Evolutionary conservation across 345 rosid genomes (phyloP).

Genomic region (Schrenkiella parvula): DNA sequence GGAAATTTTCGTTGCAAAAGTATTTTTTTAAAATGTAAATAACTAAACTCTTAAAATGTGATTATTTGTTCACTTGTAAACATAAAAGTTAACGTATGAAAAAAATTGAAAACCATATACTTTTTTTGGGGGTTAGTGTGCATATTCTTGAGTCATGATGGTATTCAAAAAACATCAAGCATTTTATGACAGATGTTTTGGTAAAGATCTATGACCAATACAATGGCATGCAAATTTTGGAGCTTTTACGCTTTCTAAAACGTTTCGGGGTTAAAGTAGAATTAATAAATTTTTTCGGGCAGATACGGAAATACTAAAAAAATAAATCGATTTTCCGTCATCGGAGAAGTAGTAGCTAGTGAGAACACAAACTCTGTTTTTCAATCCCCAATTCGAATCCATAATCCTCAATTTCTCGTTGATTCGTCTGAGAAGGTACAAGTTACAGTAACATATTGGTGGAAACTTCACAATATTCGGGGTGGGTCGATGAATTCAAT

Average conservation of each 20-base stretch:
- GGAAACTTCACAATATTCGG: background rate
- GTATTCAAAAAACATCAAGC: background rate
- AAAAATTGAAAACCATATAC: too few relatives aligned
- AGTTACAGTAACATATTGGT: background rate
- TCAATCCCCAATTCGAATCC: constrained; percentile 12
- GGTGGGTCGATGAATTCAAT: constrained; percentile 30
- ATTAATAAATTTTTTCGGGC: background rate
- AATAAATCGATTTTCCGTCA: constrained; percentile 12
- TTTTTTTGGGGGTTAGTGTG: too few relatives aligned
- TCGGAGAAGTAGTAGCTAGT: constrained; percentile 8
- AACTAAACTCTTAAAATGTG: too few relatives aligned
- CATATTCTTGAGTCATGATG: background rate
- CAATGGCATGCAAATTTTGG: background rate
- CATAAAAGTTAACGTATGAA: too few relatives aligned
- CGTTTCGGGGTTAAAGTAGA: background rate
- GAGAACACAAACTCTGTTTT: constrained; percentile 1
- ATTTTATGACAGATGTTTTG: background rate
- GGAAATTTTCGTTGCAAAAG: too few relatives aligned
- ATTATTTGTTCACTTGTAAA: too few relatives aligned
- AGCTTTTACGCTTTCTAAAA: background rate
- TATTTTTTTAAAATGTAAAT: too few relatives aligned
- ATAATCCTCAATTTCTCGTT: background rate
- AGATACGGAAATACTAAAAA: background rate
- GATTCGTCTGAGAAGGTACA: background rate
- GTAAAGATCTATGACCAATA: background rate